These are phyloP conservation scores for Botrytis sinoallii DNA, from an alignment of 2,329 filamentous ascomycete genomes.

Conservation along the genomic window DNA sequence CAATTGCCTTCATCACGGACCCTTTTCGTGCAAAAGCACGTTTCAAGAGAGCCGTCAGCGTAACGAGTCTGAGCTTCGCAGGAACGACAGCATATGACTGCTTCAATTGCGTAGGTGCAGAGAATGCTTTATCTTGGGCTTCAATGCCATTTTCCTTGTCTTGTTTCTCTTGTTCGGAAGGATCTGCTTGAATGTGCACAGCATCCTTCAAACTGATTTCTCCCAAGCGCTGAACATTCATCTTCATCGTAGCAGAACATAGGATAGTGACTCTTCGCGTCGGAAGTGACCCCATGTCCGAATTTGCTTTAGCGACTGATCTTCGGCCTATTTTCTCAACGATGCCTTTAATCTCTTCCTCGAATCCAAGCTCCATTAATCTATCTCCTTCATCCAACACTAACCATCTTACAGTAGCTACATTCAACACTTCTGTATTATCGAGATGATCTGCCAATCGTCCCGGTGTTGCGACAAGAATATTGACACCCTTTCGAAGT, in stretches of 20 bases:
- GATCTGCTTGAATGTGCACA: slow-evolving; percentile 74
- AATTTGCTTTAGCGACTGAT: slow-evolving; percentile 56
- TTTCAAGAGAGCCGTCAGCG: slow-evolving; percentile 78
- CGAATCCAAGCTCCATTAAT: slow-evolving; percentile 97
- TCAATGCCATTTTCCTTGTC: slow-evolving; percentile 47
- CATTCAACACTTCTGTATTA: slow-evolving; percentile 83
- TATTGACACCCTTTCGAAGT: slow-evolving; percentile 89
- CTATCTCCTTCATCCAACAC: slow-evolving; percentile 94
- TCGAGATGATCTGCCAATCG: slow-evolving; percentile 87
- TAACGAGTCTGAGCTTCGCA: slow-evolving; percentile 86
- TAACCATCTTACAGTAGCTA: slow-evolving; percentile 88
- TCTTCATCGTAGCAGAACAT: slow-evolving; percentile 96
- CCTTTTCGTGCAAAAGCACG: slow-evolving; percentile 84
- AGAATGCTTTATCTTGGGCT: slow-evolving; percentile 55
- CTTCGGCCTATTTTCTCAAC: slow-evolving; percentile 73
- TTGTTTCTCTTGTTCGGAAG: slow-evolving; percentile 48
- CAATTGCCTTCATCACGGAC: slow-evolving; percentile 92
- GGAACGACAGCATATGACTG: slow-evolving; percentile 87
- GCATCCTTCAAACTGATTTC: slow-evolving; percentile 95
- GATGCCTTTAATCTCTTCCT: slow-evolving; percentile 87
- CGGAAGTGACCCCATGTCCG: slow-evolving; percentile 60
- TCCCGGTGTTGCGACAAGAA: slow-evolving; percentile 91
- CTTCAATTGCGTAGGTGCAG: slow-evolving; percentile 87
- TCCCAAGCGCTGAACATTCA: slow-evolving; percentile 89
- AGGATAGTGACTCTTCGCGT: slow-evolving; percentile 79